These are phyloP conservation scores for Tetracladium setigerum DNA, from an alignment of 495 filamentous ascomycete genomes.

Conservation along the genomic window DNA sequence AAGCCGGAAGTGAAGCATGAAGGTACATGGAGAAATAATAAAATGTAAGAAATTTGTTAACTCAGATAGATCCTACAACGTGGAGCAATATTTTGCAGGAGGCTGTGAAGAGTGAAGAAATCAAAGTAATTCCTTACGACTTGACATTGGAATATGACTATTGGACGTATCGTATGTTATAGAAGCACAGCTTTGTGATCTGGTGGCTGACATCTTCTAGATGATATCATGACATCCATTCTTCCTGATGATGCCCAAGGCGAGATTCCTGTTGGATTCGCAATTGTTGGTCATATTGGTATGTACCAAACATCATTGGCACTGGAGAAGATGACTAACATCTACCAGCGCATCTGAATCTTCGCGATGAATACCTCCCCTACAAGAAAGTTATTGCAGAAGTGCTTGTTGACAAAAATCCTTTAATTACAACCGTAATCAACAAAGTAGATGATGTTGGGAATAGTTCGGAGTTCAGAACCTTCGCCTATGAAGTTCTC, in stretches of 20 bases:
- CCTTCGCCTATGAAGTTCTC: constrained; percentile 89
- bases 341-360: constrained; percentile 72
- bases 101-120: constrained; percentile 54
- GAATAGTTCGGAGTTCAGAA: constrained; percentile 75
- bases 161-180: constrained; percentile 68
- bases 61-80: constrained; percentile 56
- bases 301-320: constrained; percentile 16
- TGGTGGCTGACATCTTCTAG: constrained; percentile 30
- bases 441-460: constrained; percentile 92
- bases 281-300: constrained; percentile 81
- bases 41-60: constrained; percentile 7
- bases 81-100: constrained; percentile 65
- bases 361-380: constrained; percentile 67
- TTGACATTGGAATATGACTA: constrained; percentile 73
- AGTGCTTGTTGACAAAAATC: constrained; percentile 83
- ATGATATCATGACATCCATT: constrained; percentile 73
- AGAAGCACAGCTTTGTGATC: constrained; percentile 3
- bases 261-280: constrained; percentile 82
- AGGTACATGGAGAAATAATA: constrained; percentile 39
- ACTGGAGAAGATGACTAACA: neutral
- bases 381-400: constrained; percentile 80
- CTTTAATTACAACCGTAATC: constrained; percentile 75
- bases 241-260: constrained; percentile 61
- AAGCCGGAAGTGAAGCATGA: constrained; percentile 57
- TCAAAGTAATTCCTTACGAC: constrained; percentile 65